Evolutionary conservation across 140 eudicot genomes (phyloP), one percentile per base, ranked within the genome.

Genomic region (Senecio squalidus): DNA sequence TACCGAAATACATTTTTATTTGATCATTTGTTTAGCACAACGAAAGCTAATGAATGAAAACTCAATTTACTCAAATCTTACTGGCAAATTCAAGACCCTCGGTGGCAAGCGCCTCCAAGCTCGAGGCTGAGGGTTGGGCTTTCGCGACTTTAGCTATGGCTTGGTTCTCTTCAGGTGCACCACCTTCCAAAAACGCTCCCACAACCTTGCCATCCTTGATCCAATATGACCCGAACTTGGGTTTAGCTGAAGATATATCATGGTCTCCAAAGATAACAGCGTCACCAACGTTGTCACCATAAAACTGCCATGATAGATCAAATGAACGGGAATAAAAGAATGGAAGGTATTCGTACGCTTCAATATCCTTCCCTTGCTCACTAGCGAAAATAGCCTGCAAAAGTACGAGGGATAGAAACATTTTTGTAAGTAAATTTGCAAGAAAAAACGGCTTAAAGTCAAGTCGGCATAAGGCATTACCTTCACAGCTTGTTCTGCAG

Each of bases 401-500:
- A 52, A 60, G 29, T 0, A 38, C n/a, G n/a, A n/a, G n/a, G n/a
- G 60, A 22, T 46, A 14, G 6, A 16, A 1, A 15, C 15, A 50
- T 29, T 55, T 55, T 17, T 28, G 14, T 6, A 25, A 14, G 36
- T 33, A 15, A 8, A 27, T 30, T 17, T 9, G 8, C 30, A 14
- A 18, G 14, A 36, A 38, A 67, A 46, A 63, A 14, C 43, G 15
- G 2, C 9, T 30, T 9, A 5, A 55, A 62, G 18, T 29, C 18
- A 0, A 14, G 23, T 49, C 18, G 56, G 30, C 29, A 9, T 62
- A 14, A 3, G 13, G 45, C 45, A 24, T 36, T 67, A 92, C 98
- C 95, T 92, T 92, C 18, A 87, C 96, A 52, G 95, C 95, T 69
- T 92, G 98, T 67, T 82, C 96, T 51, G 98, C 98, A 64, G 98